Base-by-base conservation (phyloP, 495 filamentous ascomycete genomes). In the Neurospora sp. region DNA sequence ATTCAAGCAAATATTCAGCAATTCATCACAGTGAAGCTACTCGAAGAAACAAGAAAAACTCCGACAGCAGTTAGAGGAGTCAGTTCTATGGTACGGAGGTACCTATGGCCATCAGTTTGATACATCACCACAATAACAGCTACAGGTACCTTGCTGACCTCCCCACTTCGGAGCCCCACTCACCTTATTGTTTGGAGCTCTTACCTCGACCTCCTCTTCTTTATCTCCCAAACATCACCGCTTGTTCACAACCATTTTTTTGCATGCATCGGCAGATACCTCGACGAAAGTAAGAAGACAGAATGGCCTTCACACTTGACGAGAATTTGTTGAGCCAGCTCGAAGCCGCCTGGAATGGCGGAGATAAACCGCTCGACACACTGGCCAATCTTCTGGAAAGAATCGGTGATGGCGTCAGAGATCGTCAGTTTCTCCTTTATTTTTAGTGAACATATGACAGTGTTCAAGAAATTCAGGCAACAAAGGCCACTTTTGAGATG, bases 331-430 rank as follows among this genome's bases (percentile, higher is more conserved):
- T 62, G 54, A 62, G 54, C 28, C 54, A 62, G 54, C 54, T 62
- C 28, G 54, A 62, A 34, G 54, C 28, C 6, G 54, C 54, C 9
- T 62, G 54, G 54, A 62, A 62, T 19, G 54, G 54, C 54, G 54
- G 54, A 34, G 54, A 62, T 34, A 19, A 62, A 62, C 54, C 54
- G 54, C 54, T 62, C 54, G 54, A 62, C 54, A 7, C 54, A 34
- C 2, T 62, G 13, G 54, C 54, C 54, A 31, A 17, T 62, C 24
- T 62, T 62, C 28, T 62, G 1, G 54, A 62, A 62, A 34, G 54
- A 62, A 62, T 62, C 28, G 92, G 88, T 2, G 88, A 93, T 79
- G 87, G 83, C 15, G 91, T 91, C 77, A 88, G 91, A 80, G 86
- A 91, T 76, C 82, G 91, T 93, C 77, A 86, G 89, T 82, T 42